A percentile compares a stretch with the other conserved stretches of the same genome.
Conservation (phyloP, 441 rosid genomes). For the Pelargonium citronellum region DNA sequence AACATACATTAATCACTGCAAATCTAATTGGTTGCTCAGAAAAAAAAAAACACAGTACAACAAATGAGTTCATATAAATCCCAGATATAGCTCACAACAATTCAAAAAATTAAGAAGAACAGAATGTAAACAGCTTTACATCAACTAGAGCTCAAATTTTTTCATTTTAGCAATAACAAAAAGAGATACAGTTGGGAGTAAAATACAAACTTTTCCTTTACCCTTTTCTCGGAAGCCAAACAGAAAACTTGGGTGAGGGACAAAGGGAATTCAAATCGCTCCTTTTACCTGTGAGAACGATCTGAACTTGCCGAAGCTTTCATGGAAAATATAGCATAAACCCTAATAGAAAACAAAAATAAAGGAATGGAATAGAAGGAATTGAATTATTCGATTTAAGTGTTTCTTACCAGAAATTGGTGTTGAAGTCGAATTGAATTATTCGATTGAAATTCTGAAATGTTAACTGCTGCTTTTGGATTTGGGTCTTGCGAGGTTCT, state of each 20-base stretch:
- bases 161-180: neutral
- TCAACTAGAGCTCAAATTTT: neutral
- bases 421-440: neutral
- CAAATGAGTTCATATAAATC: neutral
- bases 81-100: neutral
- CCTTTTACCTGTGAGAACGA: neutral
- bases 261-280: neutral
- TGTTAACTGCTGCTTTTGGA: neutral
- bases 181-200: neutral
- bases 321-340: neutral
- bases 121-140: neutral
- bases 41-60: neutral
- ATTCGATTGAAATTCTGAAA: neutral
- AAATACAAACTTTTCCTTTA: neutral
- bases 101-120: neutral
- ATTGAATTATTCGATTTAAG: neutral
- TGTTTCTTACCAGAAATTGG: constrained; percentile 7
- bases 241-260: neutral
- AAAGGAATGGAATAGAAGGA: neutral
- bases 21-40: neutral
- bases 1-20: neutral
- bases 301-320: constrained; percentile 1
- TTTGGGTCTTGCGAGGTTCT: neutral
- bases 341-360: neutral
- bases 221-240: neutral